These are phyloP conservation scores for Yamadazyma mexicana DNA, from an alignment of 1,139 yeast species.

Conservation along the genomic window DNA sequence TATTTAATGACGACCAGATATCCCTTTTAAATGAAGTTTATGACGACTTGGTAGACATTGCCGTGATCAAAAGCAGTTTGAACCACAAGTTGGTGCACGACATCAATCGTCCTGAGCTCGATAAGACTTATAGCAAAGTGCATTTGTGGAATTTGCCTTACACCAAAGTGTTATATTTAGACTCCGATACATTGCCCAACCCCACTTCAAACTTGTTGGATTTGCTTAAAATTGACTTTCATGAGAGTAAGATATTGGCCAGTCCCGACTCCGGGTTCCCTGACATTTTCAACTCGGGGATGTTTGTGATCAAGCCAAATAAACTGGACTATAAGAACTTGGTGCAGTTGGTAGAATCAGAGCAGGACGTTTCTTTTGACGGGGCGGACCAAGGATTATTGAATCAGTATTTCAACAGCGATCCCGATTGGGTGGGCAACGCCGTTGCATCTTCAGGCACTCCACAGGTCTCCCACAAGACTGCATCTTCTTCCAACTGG, in stretches of 20 bases:
- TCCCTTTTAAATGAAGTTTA: constrained; percentile 26
- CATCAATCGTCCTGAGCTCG: constrained; percentile 73
- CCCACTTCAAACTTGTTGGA: constrained; percentile 32
- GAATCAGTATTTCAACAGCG: constrained; percentile 69
- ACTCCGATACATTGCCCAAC: constrained; percentile 74
- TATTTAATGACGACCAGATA: constrained; percentile 30
- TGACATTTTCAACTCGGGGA: constrained; percentile 90
- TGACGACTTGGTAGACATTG: constrained; percentile 33
- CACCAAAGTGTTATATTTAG: constrained; percentile 69
- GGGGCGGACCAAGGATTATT: constrained; percentile 96
- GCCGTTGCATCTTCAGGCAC: constrained; percentile 9
- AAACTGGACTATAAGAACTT: constrained; percentile 45
- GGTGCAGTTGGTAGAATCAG: constrained; percentile 29
- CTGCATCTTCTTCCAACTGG: constrained; percentile 49
- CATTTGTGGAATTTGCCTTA: constrained; percentile 66
- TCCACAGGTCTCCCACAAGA: constrained; percentile 8
- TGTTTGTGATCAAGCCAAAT: constrained; percentile 68
- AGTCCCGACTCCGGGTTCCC: constrained; percentile 97
- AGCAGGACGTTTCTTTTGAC: constrained; percentile 61
- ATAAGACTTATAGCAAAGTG: constrained; percentile 69
- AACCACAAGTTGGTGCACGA: constrained; percentile 27
- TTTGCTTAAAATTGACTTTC: constrained; percentile 32
- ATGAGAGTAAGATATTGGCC: constrained; percentile 54
- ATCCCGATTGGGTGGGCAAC: constrained; percentile 44
- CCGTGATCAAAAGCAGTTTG: constrained; percentile 23